These are phyloP conservation scores for Leptographium procerum DNA, from an alignment of 2,329 filamentous ascomycete species.

Conservation along the genomic window DNA sequence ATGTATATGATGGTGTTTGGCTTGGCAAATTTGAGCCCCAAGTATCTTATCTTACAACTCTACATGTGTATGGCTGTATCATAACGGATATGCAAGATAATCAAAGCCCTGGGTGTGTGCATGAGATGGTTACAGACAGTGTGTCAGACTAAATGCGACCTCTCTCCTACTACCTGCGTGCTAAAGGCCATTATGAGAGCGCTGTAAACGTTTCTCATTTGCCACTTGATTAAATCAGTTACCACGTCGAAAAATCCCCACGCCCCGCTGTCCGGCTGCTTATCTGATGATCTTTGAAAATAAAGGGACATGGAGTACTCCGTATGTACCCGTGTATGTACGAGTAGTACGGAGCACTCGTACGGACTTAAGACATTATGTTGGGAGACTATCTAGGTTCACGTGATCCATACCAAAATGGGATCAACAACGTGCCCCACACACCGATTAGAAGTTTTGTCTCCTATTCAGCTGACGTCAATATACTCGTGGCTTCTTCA, in stretches of 20 bases:
- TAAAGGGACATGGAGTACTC: no score
- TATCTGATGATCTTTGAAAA: constrained; percentile 1
- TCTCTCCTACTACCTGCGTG: neutral
- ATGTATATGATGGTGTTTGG: neutral
- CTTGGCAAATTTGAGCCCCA: neutral
- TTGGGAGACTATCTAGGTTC: no score
- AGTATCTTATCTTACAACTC: neutral
- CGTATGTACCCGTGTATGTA: neutral
- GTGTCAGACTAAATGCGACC: neutral
- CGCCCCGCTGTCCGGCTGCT: constrained; percentile 1
- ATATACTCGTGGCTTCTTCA: neutral
- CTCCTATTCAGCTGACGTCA: neutral
- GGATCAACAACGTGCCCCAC: neutral
- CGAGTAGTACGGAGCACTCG: neutral
- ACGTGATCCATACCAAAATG: neutral
- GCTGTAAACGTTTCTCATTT: constrained; percentile 3
- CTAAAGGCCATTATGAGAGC: neutral
- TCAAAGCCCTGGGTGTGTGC: constrained; percentile 7
- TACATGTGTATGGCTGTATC: neutral
- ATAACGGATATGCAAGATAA: constrained; percentile 12
- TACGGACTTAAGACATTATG: no score
- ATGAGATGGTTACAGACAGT: neutral
- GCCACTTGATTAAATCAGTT: neutral
- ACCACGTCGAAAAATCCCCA: neutral
- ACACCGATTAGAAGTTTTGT: neutral